Conservation (phyloP, 2,329 filamentous ascomycete genomes). For the Trichoderma gracile region DNA sequence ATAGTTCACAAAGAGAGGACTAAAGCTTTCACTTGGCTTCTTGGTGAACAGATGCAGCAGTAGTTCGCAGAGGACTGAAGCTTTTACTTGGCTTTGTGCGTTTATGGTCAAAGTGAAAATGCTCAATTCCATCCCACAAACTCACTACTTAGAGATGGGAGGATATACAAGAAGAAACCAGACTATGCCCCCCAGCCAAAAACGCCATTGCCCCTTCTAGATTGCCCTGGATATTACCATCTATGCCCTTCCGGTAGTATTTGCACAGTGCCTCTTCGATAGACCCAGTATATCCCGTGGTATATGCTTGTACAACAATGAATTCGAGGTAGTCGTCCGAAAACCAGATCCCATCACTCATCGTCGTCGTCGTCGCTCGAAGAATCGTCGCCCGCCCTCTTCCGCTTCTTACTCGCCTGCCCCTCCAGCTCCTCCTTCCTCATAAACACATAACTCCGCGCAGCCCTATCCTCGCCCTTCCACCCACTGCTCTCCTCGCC, state of each 20-base stretch:
- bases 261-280: neutral
- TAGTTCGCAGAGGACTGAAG: no score
- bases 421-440: constrained; percentile 53
- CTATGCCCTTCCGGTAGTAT: neutral
- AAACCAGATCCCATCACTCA: neutral
- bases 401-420: constrained; percentile 35
- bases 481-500: constrained; percentile 47
- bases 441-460: constrained; percentile 64
- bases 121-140: no score
- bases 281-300: neutral
- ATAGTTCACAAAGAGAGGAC: no score
- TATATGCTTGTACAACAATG: neutral
- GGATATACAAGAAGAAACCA: no score
- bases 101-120: no score
- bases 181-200: no score
- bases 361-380: constrained; percentile 38
- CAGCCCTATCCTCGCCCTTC: constrained; percentile 46
- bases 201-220: no score
- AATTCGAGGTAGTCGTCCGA: no score
- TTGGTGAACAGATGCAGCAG: no score
- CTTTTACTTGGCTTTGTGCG: no score
- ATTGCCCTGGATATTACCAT: neutral
- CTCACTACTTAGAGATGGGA: no score
- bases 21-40: no score
- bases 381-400: constrained; percentile 38